phyloP scores from a whole-genome alignment of 148 eudicot species.

The Rhododendron vialii region DNA sequence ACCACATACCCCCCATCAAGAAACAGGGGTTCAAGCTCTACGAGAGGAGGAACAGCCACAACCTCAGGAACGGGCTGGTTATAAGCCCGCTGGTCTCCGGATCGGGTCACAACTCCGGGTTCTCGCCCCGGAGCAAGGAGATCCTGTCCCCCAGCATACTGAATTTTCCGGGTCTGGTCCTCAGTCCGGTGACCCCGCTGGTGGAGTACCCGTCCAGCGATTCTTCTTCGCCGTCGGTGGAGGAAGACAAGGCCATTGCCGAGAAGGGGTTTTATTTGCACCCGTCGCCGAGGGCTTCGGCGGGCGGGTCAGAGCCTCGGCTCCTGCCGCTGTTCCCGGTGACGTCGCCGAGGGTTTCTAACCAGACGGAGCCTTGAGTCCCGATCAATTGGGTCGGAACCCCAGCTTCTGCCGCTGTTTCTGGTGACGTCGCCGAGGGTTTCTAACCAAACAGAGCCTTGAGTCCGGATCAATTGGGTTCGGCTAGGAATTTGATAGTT shows the following conservation, averaged over 20 bases:
- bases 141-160: constrained; percentile 75
- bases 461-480: not conserved
- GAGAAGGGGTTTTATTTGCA: constrained; percentile 77
- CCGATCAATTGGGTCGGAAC: constrained; percentile 28
- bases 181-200: constrained; percentile 80
- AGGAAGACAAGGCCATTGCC: constrained; percentile 68
- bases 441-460: not conserved
- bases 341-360: constrained; percentile 55
- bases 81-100: constrained; percentile 43
- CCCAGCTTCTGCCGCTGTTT: constrained; percentile 55
- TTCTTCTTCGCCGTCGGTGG: constrained; percentile 39
- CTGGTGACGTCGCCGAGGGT: constrained; percentile 54
- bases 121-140: constrained; percentile 49
- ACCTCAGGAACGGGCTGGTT: constrained; percentile 51
- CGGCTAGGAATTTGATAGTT: not conserved
- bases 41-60: constrained; percentile 63
- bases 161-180: constrained; percentile 67
- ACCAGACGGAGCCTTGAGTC: not conserved
- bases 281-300: constrained; percentile 49
- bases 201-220: constrained; percentile 39
- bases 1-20: constrained; percentile 51
- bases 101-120: constrained; percentile 15
- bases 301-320: constrained; percentile 43
- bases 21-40: constrained; percentile 75
- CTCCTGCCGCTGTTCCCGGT: constrained; percentile 69